Percentiles rank a stretch among this genome's conserved stretches.
Evolutionary conservation across 805 yeast species (phyloP).

Genomic region (Wickerhamomyces canadensis): DNA sequence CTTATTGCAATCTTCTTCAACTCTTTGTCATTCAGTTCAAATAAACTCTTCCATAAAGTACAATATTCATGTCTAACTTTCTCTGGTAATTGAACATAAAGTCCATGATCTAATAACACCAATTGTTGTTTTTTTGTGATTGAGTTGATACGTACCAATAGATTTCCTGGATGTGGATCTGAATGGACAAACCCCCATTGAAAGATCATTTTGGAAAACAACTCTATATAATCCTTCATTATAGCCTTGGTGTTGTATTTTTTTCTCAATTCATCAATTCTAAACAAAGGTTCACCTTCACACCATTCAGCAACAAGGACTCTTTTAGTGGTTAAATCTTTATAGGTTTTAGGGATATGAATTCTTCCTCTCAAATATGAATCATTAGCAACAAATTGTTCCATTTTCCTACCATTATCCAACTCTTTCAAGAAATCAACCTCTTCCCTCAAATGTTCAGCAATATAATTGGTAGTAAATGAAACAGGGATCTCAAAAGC

Average conservation of each 20-base stretch:
- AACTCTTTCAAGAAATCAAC: slow-evolving; percentile 56
- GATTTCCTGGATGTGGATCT: slow-evolving; percentile 79
- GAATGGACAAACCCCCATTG: slow-evolving; percentile 61
- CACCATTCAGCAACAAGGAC: slow-evolving; percentile 72
- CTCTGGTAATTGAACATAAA: slow-evolving; percentile 50
- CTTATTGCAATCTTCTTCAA: slow-evolving; percentile 41
- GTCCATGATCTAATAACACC: slow-evolving; percentile 71
- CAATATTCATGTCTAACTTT: slow-evolving; percentile 52
- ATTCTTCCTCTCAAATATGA: slow-evolving; percentile 34
- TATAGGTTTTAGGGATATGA: slow-evolving; percentile 51
- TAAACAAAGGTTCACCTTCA: slow-evolving; percentile 58
- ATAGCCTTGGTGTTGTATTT: slow-evolving; percentile 32
- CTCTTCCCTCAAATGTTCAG: slow-evolving; percentile 53
- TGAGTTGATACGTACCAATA: slow-evolving; percentile 43
- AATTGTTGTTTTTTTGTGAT: slow-evolving; percentile 38
- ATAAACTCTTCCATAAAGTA: slow-evolving; percentile 56
- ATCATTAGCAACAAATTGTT: slow-evolving; percentile 36
- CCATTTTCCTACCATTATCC: slow-evolving; percentile 41
- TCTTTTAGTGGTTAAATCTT: slow-evolving; percentile 39
- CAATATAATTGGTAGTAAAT: slow-evolving; percentile 49
- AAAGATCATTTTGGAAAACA: slow-evolving; percentile 53
- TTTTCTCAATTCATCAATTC: slow-evolving; percentile 35
- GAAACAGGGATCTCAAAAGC: slow-evolving; percentile 61
- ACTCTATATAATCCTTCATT: slow-evolving; percentile 41
- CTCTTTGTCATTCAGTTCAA: slow-evolving; percentile 43